These are phyloP conservation scores for Aspergillus nanangensis DNA, from an alignment of 495 filamentous ascomycete species.

Conservation along the genomic window DNA sequence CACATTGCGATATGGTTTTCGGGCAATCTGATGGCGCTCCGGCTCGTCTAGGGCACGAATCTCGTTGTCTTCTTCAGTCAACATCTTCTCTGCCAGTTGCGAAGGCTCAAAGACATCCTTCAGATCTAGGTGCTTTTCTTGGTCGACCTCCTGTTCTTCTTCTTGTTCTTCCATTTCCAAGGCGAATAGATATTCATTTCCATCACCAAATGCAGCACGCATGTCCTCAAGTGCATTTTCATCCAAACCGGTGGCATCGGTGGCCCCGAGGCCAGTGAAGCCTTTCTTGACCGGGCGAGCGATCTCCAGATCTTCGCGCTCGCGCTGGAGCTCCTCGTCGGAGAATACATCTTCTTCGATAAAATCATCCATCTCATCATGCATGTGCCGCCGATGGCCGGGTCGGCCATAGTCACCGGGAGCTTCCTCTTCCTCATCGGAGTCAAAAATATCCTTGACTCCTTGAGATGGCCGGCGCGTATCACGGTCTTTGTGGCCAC, in stretches of 20 bases:
- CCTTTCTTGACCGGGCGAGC: constrained; percentile 63
- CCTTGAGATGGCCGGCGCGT: constrained; percentile 56
- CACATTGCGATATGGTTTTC: constrained; percentile 78
- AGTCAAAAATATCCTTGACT: constrained; percentile 82
- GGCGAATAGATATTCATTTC: constrained; percentile 92
- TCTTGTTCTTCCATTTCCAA: constrained; percentile 73
- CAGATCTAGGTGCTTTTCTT: constrained; percentile 74
- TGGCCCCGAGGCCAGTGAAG: constrained; percentile 52
- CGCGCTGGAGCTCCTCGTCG: constrained; percentile 72
- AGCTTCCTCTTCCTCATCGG: constrained; percentile 81
- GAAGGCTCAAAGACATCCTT: constrained; percentile 98
- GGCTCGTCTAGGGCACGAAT: constrained; percentile 86
- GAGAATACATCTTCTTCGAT: constrained; percentile 94
- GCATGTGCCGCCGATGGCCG: constrained; percentile 46
- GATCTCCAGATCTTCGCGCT: constrained; percentile 84
- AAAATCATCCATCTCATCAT: constrained; percentile 92
- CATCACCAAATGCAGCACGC: constrained; percentile 90
- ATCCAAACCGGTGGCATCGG: constrained; percentile 71
- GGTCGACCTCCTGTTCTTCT: constrained; percentile 62
- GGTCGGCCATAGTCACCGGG: constrained; percentile 53
- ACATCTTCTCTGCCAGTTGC: constrained; percentile 84
- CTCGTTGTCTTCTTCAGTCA: constrained; percentile 90
- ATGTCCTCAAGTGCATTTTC: constrained; percentile 92
- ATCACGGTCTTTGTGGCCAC: constrained; percentile 76
- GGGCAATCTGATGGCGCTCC: constrained; percentile 88